Evolutionary conservation across 2,329 filamentous ascomycete genomes (phyloP).

Genomic region (Cadophora gregata): DNA sequence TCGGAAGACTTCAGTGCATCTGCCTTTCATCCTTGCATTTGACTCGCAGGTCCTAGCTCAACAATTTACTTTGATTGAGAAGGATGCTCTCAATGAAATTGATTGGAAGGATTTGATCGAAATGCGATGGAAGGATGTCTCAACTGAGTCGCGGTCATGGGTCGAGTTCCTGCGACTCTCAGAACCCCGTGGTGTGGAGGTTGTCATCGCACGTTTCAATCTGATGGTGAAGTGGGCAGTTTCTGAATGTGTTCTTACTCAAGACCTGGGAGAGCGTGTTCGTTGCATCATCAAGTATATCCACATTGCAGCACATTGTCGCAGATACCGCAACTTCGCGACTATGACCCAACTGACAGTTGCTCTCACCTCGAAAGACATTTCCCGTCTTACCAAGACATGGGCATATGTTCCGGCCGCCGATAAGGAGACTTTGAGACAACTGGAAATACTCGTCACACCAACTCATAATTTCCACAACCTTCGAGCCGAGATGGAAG

Average conservation of each 20-base stretch:
- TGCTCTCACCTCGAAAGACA: constrained; percentile 75
- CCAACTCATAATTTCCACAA: constrained; percentile 80
- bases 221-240: constrained; percentile 88
- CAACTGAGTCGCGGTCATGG: constrained; percentile 74
- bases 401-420: constrained; percentile 72
- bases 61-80: constrained; percentile 85
- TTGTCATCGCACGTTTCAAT: constrained; percentile 86
- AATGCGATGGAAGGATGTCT: constrained; percentile 79
- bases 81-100: constrained; percentile 84
- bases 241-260: constrained; percentile 79
- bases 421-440: constrained; percentile 69
- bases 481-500: constrained; percentile 81
- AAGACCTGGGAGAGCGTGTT: constrained; percentile 73
- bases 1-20: constrained; percentile 53
- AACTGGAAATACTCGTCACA: constrained; percentile 75
- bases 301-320: constrained; percentile 79
- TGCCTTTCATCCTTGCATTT: constrained; percentile 82
- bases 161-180: constrained; percentile 78
- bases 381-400: constrained; percentile 70
- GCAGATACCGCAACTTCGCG: constrained; percentile 80
- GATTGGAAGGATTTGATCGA: constrained; percentile 89
- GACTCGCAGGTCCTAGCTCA: constrained; percentile 80
- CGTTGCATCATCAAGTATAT: constrained; percentile 81
- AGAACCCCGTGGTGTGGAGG: constrained; percentile 77
- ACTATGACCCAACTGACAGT: constrained; percentile 83